Evolutionary conservation across 2,329 filamentous ascomycete species (phyloP).

Genomic region (Exserohilum turcica): DNA sequence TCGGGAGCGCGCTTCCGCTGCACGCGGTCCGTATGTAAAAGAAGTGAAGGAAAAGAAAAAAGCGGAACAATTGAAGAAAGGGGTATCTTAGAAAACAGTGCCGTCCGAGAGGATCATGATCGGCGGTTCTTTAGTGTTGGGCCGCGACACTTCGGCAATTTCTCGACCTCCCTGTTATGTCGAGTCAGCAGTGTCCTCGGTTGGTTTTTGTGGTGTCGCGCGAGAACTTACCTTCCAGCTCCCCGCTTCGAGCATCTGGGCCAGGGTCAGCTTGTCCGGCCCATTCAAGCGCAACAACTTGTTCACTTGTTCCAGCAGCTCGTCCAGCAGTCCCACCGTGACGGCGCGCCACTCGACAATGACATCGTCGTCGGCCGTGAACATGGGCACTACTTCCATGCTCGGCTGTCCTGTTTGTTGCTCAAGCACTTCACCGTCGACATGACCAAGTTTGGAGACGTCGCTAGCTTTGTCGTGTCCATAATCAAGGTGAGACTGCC

Average conservation of each 20-base stretch:
- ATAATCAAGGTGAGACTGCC: conserved; percentile 79
- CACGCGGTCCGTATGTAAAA: conserved; percentile 20
- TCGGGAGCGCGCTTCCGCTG: conserved; percentile 23
- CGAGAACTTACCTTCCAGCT: conserved; percentile 86
- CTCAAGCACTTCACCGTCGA: conserved; percentile 89
- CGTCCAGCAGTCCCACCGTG: conserved; percentile 75
- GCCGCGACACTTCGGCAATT: conserved; percentile 91
- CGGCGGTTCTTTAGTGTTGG: conserved; percentile 94
- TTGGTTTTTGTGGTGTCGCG: not conserved
- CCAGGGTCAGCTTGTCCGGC: conserved; percentile 71
- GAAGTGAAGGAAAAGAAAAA: conserved; percentile 33
- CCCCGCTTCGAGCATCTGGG: conserved; percentile 92
- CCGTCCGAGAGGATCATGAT: conserved; percentile 97
- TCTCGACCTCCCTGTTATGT: conserved; percentile 78
- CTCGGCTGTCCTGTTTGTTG: conserved; percentile 72
- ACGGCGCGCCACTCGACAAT: conserved; percentile 80
- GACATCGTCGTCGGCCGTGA: conserved; percentile 74
- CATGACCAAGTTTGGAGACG: conserved; percentile 79
- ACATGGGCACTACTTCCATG: conserved; percentile 75
- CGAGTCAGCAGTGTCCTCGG: conserved; percentile 10
- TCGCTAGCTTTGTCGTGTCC: conserved; percentile 83
- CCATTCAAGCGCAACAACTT: conserved; percentile 69
- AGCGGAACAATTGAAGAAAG: conserved; percentile 33
- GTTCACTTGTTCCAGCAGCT: conserved; percentile 72
- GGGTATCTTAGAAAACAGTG: conserved; percentile 79